Evolutionary conservation across 306 rosid species (phyloP), one percentile per base, ranked within the genome.

Genomic region (Casuarina cunninghamiana): DNA sequence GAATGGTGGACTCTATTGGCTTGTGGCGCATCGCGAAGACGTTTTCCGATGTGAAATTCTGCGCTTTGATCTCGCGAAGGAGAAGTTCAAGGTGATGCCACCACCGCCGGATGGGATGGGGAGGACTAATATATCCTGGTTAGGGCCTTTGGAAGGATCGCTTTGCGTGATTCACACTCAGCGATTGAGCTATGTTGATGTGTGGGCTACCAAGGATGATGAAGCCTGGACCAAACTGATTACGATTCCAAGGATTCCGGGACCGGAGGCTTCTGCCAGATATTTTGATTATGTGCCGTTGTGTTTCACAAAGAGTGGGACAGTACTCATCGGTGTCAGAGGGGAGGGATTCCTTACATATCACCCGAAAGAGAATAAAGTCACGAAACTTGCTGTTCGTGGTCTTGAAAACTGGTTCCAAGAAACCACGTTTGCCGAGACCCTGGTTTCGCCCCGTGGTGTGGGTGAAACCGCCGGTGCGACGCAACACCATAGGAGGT

Each of bases 1-100:
- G 13, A 76, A 80, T 44, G 81, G 84, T 6, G 87, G 84, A 2
- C 32, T 83, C 13, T 83, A 83, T 65, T 83, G 87, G 87, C 73
- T 83, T 11, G 79, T 55, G 4, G 87, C 77, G 49, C 84, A 12
- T 35, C 12, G 76, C 3, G 51, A 49, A 2, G 53, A 60, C 3
- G 3, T 69, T 6, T 41, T 42, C 2, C 67, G 60, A 4, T 66
- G 76, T 6, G 61, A 76, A 44, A 83, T 83, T 38, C 32, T 83
- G 50, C 66, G 87, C 5, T 83, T 83, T n/a, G 87, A 83, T 75
- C 45, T 83, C 76, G 58, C 66, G 0, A 15, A 45, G 48, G 87
- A 80, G 84, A 83, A 83, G 81, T 83, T 83, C 66, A 79, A 39
- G 13, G 69, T 76, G 48, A 75, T 83, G 58, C 68, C 39, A 41